Evolutionary conservation across 805 yeast species (phyloP).

Genomic region (Starmera pachycereana): DNA sequence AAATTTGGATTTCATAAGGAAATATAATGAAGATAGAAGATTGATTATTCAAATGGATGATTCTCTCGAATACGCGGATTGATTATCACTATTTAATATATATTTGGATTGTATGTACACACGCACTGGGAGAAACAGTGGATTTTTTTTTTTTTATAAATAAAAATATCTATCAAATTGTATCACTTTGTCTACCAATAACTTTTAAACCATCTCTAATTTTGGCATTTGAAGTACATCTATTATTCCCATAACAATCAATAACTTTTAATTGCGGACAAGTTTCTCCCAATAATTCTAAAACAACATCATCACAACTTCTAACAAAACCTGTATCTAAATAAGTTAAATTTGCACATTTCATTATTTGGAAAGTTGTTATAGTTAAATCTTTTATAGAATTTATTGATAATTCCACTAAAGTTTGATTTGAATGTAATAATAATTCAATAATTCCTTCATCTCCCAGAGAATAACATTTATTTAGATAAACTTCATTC

Average conservation of each 20-base stretch:
- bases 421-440: constrained; percentile 50
- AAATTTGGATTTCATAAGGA: constrained; percentile 7
- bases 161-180: constrained; percentile 20
- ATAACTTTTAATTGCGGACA: constrained; percentile 56
- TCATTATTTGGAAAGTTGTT: constrained; percentile 38
- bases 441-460: constrained; percentile 48
- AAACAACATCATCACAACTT: constrained; percentile 55
- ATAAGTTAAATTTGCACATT: constrained; percentile 49
- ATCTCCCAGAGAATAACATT: constrained; percentile 61
- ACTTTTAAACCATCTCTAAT: constrained; percentile 45
- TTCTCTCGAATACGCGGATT: too few species aligned
- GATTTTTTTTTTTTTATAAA: too few species aligned
- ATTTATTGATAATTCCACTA: constrained; percentile 65
- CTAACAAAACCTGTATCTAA: constrained; percentile 77
- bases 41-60: constrained; percentile 8
- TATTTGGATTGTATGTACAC: too few species aligned
- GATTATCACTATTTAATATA: too few species aligned
- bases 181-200: constrained; percentile 69
- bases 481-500: constrained; percentile 45
- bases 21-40: constrained; percentile 13
- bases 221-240: constrained; percentile 46
- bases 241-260: constrained; percentile 75
- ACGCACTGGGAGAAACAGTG: too few species aligned
- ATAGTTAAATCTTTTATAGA: constrained; percentile 52
- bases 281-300: constrained; percentile 45